phyloP scores from a whole-genome alignment of 176 grass and related monocot genomes.

The Phoenix roebelenii region DNA sequence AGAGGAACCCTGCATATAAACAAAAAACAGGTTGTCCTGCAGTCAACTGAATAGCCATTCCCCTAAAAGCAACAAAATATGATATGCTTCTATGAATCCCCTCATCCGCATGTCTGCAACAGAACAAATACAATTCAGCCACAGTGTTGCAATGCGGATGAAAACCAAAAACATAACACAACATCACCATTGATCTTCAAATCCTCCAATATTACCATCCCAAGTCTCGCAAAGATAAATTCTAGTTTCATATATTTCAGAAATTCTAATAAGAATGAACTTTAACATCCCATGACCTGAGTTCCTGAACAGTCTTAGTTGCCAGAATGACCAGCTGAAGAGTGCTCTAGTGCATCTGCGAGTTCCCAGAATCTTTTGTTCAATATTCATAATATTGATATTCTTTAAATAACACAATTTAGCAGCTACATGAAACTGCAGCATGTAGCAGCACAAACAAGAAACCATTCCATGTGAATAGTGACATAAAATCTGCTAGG shows the following conservation, averaged over 20 bases:
- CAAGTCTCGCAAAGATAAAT: constrained; percentile 23
- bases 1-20: constrained; percentile 31
- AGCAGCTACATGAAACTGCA: no score
- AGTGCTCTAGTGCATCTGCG: constrained; percentile 66
- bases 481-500: no score
- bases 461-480: no score
- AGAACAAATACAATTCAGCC: constrained; percentile 77
- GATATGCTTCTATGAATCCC: constrained; percentile 55
- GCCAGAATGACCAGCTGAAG: constrained; percentile 46
- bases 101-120: constrained; percentile 70
- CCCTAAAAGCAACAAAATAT: constrained; percentile 33
- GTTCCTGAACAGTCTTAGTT: constrained; percentile 59
- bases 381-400: constrained; percentile 42
- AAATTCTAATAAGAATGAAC: constrained; percentile 35
- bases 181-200: constrained; percentile 35
- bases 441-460: no score
- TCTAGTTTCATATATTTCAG: constrained; percentile 1
- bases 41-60: constrained; percentile 28
- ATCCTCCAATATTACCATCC: constrained; percentile 18
- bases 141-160: constrained; percentile 28
- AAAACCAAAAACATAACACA: constrained; percentile 37
- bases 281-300: constrained; percentile 46
- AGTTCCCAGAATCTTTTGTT: constrained; percentile 70
- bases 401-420: neutral
- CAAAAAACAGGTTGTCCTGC: constrained; percentile 22